Percentiles rank a stretch among this genome's conserved stretches.
Conservation (phyloP, 2,329 filamentous ascomycete species). For the Grosmannia penicillata region DNA sequence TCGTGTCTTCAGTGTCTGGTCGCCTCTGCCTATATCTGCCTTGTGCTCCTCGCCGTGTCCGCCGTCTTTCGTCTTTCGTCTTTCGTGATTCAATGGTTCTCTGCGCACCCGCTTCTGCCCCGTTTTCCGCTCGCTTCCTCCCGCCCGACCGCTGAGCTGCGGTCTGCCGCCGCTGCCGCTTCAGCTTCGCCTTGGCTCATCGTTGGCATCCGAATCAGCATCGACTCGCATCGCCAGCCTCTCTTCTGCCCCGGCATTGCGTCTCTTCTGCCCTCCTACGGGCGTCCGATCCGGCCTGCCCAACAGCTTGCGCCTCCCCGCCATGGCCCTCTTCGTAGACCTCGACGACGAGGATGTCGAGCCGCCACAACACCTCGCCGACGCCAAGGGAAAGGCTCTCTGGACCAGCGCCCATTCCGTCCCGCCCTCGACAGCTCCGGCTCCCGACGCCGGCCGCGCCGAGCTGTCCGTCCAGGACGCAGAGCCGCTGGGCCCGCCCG, state of each 20-base stretch:
- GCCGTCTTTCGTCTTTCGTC: neutral
- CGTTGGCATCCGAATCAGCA: no score
- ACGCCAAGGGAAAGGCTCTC: slow-evolving; percentile 12
- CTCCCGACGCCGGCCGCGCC: neutral
- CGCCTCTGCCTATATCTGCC: neutral
- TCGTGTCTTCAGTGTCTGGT: neutral
- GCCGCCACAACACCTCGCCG: slow-evolving; percentile 12
- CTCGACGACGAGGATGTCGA: slow-evolving; percentile 17
- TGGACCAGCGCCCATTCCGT: slow-evolving; percentile 10
- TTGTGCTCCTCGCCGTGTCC: neutral
- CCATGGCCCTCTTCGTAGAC: slow-evolving; percentile 20
- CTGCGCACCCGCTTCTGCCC: neutral
- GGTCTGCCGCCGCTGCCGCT: no score
- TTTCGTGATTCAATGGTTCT: slow-evolving; percentile 4
- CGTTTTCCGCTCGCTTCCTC: neutral
- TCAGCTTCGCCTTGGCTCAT: no score
- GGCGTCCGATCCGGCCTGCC: no score
- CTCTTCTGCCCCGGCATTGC: no score
- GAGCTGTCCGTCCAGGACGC: slow-evolving; percentile 6
- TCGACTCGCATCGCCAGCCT: no score
- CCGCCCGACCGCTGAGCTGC: no score
- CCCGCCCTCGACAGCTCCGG: slow-evolving; percentile 4
- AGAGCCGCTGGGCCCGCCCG: slow-evolving; percentile 12
- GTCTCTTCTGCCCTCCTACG: no score
- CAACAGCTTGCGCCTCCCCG: no score